Conservation (phyloP, 805 yeast genomes). For the Schizosaccharomyces osmophilus region DNA sequence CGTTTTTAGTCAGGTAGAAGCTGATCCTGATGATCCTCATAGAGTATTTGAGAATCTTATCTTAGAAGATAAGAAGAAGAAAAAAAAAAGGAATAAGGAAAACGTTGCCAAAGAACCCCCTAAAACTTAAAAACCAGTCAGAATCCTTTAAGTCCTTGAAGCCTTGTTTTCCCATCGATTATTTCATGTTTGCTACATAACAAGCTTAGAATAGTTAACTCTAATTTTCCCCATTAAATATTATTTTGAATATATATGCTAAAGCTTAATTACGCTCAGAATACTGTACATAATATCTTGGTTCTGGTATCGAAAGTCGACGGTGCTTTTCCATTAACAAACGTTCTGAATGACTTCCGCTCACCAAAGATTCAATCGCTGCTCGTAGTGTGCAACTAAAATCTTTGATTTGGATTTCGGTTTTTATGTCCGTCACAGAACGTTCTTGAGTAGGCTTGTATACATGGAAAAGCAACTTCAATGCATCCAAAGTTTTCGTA, state of each 20-base stretch:
- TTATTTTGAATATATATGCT: too few relatives aligned
- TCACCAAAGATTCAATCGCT: background rate
- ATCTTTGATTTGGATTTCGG: background rate
- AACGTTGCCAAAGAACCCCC: too few relatives aligned
- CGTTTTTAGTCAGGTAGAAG: conserved; percentile 36
- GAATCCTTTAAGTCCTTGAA: too few relatives aligned
- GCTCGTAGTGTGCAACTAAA: background rate
- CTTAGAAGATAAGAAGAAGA: conserved; percentile 52
- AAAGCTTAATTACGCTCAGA: background rate
- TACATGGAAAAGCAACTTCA: background rate
- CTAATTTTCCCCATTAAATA: too few relatives aligned
- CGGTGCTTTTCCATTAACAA: background rate
- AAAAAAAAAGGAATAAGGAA: conserved; percentile 15
- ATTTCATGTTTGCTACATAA: too few relatives aligned
- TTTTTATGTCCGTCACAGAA: background rate
- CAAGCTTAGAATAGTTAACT: too few relatives aligned
- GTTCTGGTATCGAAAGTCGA: background rate
- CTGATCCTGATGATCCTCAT: conserved; percentile 78
- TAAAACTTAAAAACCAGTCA: too few relatives aligned
- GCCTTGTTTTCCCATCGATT: too few relatives aligned
- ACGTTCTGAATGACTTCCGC: background rate
- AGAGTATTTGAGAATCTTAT: conserved; percentile 71
- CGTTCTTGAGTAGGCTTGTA: background rate
- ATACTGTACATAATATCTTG: background rate
- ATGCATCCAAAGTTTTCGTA: background rate